These are phyloP conservation scores for Aspergillus fructus DNA, from an alignment of 2,329 filamentous ascomycete genomes.

Conservation along the genomic window DNA sequence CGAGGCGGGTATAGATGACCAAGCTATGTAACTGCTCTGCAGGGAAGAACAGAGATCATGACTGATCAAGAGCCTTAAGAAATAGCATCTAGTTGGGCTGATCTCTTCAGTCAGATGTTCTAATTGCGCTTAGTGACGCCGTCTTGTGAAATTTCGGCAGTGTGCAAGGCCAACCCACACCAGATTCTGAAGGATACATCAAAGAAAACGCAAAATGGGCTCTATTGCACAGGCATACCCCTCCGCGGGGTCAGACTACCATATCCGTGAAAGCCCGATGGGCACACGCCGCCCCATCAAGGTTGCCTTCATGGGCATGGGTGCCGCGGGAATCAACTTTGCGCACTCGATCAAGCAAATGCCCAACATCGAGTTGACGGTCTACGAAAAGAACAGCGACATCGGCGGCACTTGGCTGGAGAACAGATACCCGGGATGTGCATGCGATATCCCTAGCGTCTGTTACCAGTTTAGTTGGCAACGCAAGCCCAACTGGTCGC, in stretches of 20 bases:
- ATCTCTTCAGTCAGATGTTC: no score
- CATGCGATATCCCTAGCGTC: conserved; percentile 2
- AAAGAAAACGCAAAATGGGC: no score
- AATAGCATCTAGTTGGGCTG: no score
- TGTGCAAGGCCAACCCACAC: no score
- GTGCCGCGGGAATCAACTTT: background rate
- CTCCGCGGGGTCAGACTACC: background rate
- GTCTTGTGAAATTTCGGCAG: no score
- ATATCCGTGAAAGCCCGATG: background rate
- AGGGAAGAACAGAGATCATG: no score
- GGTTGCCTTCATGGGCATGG: background rate
- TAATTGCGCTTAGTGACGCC: no score
- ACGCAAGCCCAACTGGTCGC: conserved; percentile 11
- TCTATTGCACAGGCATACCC: no score
- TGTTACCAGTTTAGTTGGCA: conserved; percentile 13
- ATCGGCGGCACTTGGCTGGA: background rate
- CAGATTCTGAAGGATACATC: no score
- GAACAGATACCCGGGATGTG: conserved; percentile 2
- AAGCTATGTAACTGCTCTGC: no score
- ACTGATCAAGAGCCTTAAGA: no score
- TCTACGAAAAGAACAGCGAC: background rate
- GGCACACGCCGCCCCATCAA: background rate
- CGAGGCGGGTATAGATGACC: no score
- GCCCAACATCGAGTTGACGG: background rate
- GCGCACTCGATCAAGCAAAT: background rate